Conservation (phyloP, 2,329 filamentous ascomycete species). For the Lachnellula occidentalis region DNA sequence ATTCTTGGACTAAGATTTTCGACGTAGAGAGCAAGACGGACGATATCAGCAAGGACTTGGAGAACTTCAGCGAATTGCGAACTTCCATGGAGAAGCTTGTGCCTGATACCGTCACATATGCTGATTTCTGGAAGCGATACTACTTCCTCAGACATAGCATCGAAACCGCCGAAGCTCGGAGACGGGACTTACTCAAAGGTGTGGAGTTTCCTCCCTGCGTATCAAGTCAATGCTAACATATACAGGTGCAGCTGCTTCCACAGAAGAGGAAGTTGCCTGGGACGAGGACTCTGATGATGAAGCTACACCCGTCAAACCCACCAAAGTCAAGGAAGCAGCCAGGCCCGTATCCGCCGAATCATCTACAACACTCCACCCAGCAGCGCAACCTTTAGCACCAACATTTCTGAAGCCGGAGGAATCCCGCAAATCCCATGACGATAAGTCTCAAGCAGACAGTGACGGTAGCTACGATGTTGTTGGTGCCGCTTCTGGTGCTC, state of each 20-base stretch:
- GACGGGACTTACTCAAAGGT: constrained; percentile 90
- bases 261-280: constrained; percentile 67
- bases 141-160: constrained; percentile 92
- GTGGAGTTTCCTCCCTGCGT: constrained; percentile 29
- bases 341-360: constrained; percentile 46
- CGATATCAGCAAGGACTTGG: constrained; percentile 73
- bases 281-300: constrained; percentile 68
- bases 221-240: constrained; percentile 12
- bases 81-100: constrained; percentile 92
- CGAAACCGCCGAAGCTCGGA: constrained; percentile 83
- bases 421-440: constrained; percentile 73
- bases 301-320: constrained; percentile 26
- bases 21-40: constrained; percentile 79
- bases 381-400: constrained; percentile 32
- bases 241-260: constrained; percentile 51
- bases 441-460: constrained; percentile 85
- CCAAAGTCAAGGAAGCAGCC: constrained; percentile 35
- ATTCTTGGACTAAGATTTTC: constrained; percentile 67
- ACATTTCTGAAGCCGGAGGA: constrained; percentile 54
- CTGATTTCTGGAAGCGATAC: constrained; percentile 88
- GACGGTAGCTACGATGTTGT: constrained; percentile 96
- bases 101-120: constrained; percentile 86
- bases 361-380: constrained; percentile 55
- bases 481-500: constrained; percentile 66
- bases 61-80: constrained; percentile 80